These are phyloP conservation scores for Rhizopus microsporus DNA, from an alignment of 371 early-diverging fungal genomes.

Conservation along the genomic window DNA sequence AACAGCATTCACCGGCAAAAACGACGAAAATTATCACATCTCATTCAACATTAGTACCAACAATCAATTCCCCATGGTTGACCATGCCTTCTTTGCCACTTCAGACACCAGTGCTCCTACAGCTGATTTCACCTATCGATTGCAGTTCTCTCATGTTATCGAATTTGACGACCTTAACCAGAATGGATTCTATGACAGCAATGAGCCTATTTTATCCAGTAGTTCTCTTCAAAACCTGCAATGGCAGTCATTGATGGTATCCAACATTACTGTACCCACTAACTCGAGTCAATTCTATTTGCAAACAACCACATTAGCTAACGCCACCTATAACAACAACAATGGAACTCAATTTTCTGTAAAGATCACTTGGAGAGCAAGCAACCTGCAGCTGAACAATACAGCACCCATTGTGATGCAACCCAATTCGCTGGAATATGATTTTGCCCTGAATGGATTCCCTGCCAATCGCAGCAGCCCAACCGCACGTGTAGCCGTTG, in stretches of 20 bases:
- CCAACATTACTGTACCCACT: slow-evolving; percentile 34
- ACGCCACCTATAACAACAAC: slow-evolving; percentile 26
- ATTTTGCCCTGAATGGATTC: slow-evolving; percentile 33
- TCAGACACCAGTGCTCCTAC: slow-evolving; percentile 37
- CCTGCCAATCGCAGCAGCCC: slow-evolving; percentile 15
- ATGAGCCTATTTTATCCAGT: slow-evolving; percentile 31
- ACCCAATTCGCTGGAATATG: slow-evolving; percentile 46
- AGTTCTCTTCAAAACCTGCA: slow-evolving; percentile 27
- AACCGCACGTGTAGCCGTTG: slow-evolving; percentile 29
- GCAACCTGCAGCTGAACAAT: slow-evolving; percentile 45
- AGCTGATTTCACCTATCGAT: slow-evolving; percentile 44
- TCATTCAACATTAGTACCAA: slow-evolving; percentile 37
- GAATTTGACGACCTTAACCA: slow-evolving; percentile 49
- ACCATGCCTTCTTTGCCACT: slow-evolving; percentile 41
- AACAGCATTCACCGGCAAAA: slow-evolving; percentile 35
- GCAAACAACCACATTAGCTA: slow-evolving; percentile 33
- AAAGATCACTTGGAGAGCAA: slow-evolving; percentile 32
- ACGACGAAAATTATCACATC: slow-evolving; percentile 35
- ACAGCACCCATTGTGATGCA: slow-evolving; percentile 40
- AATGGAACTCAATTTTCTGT: slow-evolving; percentile 21
- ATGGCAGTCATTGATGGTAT: slow-evolving; percentile 40
- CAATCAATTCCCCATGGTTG: slow-evolving; percentile 33
- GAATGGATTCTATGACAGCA: slow-evolving; percentile 44
- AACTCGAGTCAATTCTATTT: slow-evolving; percentile 31
- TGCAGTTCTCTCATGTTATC: slow-evolving; percentile 35